These are phyloP conservation scores for Malania oleifera DNA, from an alignment of 164 flowering plant genomes.

Conservation along the genomic window DNA sequence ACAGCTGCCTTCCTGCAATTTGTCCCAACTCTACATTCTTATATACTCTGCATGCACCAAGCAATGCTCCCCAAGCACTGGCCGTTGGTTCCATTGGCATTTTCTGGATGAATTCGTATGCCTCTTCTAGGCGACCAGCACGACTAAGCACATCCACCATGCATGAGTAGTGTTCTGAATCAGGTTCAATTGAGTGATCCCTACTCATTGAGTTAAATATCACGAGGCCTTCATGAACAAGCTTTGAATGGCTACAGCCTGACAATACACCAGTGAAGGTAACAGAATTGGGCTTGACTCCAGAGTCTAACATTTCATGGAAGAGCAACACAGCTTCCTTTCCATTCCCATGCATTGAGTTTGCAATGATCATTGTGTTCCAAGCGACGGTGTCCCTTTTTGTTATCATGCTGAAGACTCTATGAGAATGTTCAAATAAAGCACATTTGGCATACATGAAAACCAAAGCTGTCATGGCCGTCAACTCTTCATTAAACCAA, in stretches of 20 bases:
- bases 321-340: conserved; percentile 40
- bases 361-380: conserved; percentile 63
- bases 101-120: conserved; percentile 40
- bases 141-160: conserved; percentile 60
- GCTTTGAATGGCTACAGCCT: conserved; percentile 54
- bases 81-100: conserved; percentile 56
- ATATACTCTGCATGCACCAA: conserved; percentile 53
- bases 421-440: conserved; percentile 30
- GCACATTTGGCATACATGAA: conserved; percentile 66
- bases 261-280: conserved; percentile 52
- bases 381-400: conserved; percentile 46
- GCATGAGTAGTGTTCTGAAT: conserved; percentile 49
- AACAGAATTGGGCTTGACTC: conserved; percentile 45
- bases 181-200: conserved; percentile 39
- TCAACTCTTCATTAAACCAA: conserved; percentile 25
- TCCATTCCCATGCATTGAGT: conserved; percentile 61
- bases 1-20: conserved; percentile 42
- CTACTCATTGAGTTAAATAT: conserved; percentile 41
- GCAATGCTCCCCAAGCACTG: conserved; percentile 62
- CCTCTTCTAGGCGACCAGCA: conserved; percentile 48
- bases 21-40: conserved; percentile 48
- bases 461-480: conserved; percentile 39
- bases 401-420: conserved; percentile 33
- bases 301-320: conserved; percentile 38
- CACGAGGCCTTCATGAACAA: conserved; percentile 39